Base-by-base conservation (phyloP, 305 asterid species). In the Solanum hybrid region DNA sequence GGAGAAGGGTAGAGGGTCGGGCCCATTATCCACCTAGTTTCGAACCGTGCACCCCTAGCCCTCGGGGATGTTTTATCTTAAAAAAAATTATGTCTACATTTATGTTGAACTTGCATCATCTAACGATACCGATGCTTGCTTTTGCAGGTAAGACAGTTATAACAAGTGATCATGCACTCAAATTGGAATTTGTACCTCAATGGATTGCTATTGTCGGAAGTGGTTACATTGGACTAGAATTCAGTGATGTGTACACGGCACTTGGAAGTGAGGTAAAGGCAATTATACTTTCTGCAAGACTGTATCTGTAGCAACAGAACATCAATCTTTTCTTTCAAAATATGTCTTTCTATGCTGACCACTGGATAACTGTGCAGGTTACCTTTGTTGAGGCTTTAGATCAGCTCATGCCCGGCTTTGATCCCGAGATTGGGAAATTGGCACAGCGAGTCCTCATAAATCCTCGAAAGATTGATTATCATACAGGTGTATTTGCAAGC, bases 181-280 rank as follows among this genome's bases (percentile, higher is more conserved):
- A 97, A 92, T 90, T 97, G 93, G 98, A 97, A 93, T 93, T 89
- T 75, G 98, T 97, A 91, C 99, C 99, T 10, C 94, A 97, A 69
- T 97, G 99, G 99, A 97, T 97, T 94, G 99, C 97, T 78, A 95
- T 97, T 89, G 97, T 97, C 22, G 99, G 99, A 92, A 97, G 99
- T 94, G 99, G 99, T 89, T 97, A 97, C 92, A 97, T 97, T 92
- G 99, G 99, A 85, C 99, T 97, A 91, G 99, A 97, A 92, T 97
- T 97, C 92, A 97, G 99, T 93, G 99, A 97, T 91, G 99, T 97
- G 71, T 97, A 97, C 90, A 97, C 99, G 40, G 99, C 99, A 89
- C 99, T 97, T 89, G 99, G 99, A 91, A 96, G 98, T 95, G 99
- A 97, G 99, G 99, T 97, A 46, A 67, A 93, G 20, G 67, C 87